Evolutionary conservation across 495 filamentous ascomycete species (phyloP), one percentile per base, ranked within the genome.

Genomic region (Immersiella caudata): DNA sequence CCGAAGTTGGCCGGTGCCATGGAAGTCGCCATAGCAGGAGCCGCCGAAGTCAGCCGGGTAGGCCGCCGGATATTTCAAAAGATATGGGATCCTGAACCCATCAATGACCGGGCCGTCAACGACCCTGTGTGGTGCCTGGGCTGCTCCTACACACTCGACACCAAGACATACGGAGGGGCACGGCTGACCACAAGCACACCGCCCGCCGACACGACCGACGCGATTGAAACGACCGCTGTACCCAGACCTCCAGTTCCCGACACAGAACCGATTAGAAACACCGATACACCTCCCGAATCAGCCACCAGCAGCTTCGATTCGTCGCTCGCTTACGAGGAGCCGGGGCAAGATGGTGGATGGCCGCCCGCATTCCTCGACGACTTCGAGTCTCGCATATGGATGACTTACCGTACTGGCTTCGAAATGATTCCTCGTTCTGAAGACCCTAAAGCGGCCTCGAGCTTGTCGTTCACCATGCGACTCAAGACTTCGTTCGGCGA

Each of bases 361-460:
- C 96, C 96, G 25, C 79, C 87, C 11, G 84, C 85, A 4, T 99
- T 98, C 71, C 79, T 98, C 62, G 89, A 92, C 60, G 96, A 99
- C 75, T 96, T 98, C 71, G 94, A 97, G 76, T 93, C 93, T 6
- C 86, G 87, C 64, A 87, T 97, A 76, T 99, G 96, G 96, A 90
- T 99, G 82, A 97, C 95, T 12, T 99, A 99, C 73, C 89, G 96
- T 56, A 94, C 89, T 24, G 89, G 89, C 71, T 99, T 99, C 74
- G 80, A 88, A 5, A 81, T 87, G 2, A 99, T 99, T 76, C 84
- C 91, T n/a, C 90, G 85, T 74, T 90, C 88, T 14, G 80, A 87
- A n/a, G 89, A 92, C 60, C 86, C 88, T 0, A 86, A 87, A 67
- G 89, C 90, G 0, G 74, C 82, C 1, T 83, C 89, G n/a, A 85